phyloP scores from a whole-genome alignment of 352 stramenopile species.

The Phytophthora pinifolia region DNA sequence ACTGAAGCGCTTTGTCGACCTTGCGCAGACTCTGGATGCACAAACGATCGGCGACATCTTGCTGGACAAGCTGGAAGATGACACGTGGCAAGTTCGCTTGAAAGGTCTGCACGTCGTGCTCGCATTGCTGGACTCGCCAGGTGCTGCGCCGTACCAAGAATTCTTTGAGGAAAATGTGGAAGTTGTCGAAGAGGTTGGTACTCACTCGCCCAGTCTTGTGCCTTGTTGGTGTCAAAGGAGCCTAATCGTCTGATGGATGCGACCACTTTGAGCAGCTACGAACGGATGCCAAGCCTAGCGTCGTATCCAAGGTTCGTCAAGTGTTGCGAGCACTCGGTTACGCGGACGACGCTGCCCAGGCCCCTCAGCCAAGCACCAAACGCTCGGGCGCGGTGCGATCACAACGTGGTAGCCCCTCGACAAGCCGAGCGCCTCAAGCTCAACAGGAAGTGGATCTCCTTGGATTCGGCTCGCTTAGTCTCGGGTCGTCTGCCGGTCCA shows the following conservation, averaged over 20 bases:
- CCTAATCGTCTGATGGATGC: not conserved
- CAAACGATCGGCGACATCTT: conserved; percentile 86
- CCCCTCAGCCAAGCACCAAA: conserved; percentile 14
- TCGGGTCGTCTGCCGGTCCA: conserved; percentile 36
- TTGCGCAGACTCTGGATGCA: conserved; percentile 84
- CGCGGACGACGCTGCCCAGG: conserved; percentile 40
- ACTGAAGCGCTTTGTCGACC: conserved; percentile 82
- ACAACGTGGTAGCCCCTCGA: conserved; percentile 21
- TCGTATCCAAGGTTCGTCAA: conserved; percentile 75
- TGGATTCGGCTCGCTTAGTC: conserved; percentile 60
- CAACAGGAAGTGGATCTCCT: conserved; percentile 79
- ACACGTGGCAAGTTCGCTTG: conserved; percentile 77
- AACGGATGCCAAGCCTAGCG: conserved; percentile 77
- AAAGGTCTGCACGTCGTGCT: conserved; percentile 85
- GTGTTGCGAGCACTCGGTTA: conserved; percentile 71
- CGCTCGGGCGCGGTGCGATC: conserved; percentile 9
- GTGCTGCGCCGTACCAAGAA: conserved; percentile 62
- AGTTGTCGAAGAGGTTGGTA: conserved; percentile 67
- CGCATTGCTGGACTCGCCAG: conserved; percentile 72
- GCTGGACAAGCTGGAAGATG: conserved; percentile 85
- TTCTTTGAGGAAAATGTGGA: conserved; percentile 87
- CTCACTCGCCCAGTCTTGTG: not conserved
- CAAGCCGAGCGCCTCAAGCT: conserved; percentile 18
- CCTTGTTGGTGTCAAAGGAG: not conserved
- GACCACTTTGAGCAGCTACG: conserved; percentile 33